Percentiles rank a stretch among this genome's conserved stretches.
phyloP scores from a whole-genome alignment of 768 basidiomycete genomes.

The Asterophora parasitica region DNA sequence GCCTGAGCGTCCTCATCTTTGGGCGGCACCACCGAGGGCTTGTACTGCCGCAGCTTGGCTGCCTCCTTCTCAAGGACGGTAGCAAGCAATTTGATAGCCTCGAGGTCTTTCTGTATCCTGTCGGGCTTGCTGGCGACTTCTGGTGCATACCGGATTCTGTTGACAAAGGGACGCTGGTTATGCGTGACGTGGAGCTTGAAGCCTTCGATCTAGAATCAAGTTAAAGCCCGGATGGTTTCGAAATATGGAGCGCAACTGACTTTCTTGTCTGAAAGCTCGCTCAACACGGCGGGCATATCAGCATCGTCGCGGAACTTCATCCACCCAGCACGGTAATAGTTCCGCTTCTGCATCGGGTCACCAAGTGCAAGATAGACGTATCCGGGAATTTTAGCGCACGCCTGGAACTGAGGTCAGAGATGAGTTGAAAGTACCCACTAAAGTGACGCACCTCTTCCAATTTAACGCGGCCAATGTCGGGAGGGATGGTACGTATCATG shows the following conservation, averaged over 20 bases:
- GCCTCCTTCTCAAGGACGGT: slow-evolving; percentile 72
- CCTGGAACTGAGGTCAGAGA: slow-evolving; percentile 37
- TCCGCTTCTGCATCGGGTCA: slow-evolving; percentile 88
- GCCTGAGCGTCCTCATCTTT: slow-evolving; percentile 26
- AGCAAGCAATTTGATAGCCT: slow-evolving; percentile 69
- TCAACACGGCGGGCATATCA: slow-evolving; percentile 71
- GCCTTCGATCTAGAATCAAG: slow-evolving; percentile 69
- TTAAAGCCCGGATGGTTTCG: not conserved
- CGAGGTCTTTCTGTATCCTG: slow-evolving; percentile 76
- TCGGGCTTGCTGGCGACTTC: slow-evolving; percentile 78
- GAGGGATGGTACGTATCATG: slow-evolving; percentile 93
- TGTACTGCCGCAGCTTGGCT: slow-evolving; percentile 42
- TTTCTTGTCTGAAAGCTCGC: slow-evolving; percentile 80
- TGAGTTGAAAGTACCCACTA: slow-evolving; percentile 2
- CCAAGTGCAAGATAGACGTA: slow-evolving; percentile 87
- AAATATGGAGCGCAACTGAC: slow-evolving; percentile 32
- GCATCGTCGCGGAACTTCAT: slow-evolving; percentile 80
- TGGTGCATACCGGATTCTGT: slow-evolving; percentile 75
- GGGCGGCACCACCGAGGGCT: slow-evolving; percentile 24
- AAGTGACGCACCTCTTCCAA: slow-evolving; percentile 72
- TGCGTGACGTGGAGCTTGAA: slow-evolving; percentile 92
- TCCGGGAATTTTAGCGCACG: slow-evolving; percentile 70
- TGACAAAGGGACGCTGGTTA: slow-evolving; percentile 71
- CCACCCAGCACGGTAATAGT: slow-evolving; percentile 95
- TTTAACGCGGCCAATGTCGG: slow-evolving; percentile 84